These are phyloP conservation scores for Podosphaera aphanis DNA, from an alignment of 2,329 filamentous ascomycete genomes.

Conservation along the genomic window DNA sequence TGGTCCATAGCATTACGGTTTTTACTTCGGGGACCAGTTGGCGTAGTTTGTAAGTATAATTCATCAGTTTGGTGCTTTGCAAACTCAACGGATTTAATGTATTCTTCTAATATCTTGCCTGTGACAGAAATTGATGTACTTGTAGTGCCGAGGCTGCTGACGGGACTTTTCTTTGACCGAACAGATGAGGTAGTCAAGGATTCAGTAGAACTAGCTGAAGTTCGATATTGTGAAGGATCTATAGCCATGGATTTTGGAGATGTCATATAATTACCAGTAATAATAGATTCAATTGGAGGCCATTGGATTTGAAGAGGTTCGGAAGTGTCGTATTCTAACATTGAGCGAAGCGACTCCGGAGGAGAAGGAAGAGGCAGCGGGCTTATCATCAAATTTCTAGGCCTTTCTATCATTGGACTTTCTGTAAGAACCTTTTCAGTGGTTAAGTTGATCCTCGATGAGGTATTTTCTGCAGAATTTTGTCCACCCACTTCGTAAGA, in stretches of 20 bases:
- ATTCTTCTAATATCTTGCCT: slow-evolving; percentile 51
- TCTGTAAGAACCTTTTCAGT: slow-evolving; percentile 32
- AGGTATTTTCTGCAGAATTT: too few species aligned
- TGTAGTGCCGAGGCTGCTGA: slow-evolving; percentile 18
- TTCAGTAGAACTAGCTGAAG: slow-evolving; percentile 20
- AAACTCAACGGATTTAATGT: slow-evolving; percentile 66
- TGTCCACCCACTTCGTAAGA: too few species aligned
- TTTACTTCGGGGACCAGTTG: slow-evolving; percentile 21
- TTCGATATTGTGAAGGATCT: slow-evolving; percentile 28
- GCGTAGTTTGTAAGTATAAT: slow-evolving; percentile 22
- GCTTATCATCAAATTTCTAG: slow-evolving; percentile 17
- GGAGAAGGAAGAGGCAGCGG: slow-evolving; percentile 42
- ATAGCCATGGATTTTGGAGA: slow-evolving; percentile 34
- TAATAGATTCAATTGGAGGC: slow-evolving; percentile 26
- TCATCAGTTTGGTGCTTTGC: slow-evolving; percentile 39
- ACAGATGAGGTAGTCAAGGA: neutral
- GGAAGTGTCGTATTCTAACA: slow-evolving; percentile 30
- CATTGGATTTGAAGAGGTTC: slow-evolving; percentile 44
- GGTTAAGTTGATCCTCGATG: slow-evolving; percentile 1
- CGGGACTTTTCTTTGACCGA: neutral
- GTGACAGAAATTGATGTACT: slow-evolving; percentile 26
- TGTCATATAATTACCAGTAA: slow-evolving; percentile 27
- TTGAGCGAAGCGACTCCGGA: slow-evolving; percentile 33
- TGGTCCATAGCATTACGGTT: slow-evolving; percentile 27
- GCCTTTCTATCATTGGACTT: slow-evolving; percentile 36